Evolutionary conservation across 371 early-diverging fungal species (phyloP), one percentile per base, ranked within the genome.

Genomic region (Apophysomyces sp.): DNA sequence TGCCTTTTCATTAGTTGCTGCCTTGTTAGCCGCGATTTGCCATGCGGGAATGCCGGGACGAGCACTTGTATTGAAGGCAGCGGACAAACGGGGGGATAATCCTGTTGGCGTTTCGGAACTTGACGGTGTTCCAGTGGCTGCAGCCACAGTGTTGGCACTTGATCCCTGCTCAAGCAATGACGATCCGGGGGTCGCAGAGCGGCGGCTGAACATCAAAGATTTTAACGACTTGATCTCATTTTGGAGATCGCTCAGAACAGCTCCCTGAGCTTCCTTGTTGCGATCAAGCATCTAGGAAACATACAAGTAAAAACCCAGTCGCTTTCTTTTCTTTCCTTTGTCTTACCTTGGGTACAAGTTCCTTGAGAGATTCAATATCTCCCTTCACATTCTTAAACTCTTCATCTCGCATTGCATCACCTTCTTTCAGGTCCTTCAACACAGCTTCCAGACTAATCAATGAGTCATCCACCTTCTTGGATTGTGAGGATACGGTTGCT

Each of bases 171-270:
- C 79, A 54, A 57, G 32, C 39, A 64, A 39, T 3, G 69, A 39
- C 24, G 64, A 52, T 21, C 59, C 65, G 7, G 72, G 54, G 30
- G 60, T 39, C 51, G 74, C 63, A 44, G 49, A 9, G 39, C 93
- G 89, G 32, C 94, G 87, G 66, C 88, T 95, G 58, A 93, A 68
- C 53, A 97, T 68, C 58, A 97, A 81, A 60, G 89, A 90, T 69
- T 96, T 94, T 49, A 97, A 83, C 12, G 92, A 92, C 68, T 94
- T 94, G 76, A 98, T 85, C 73, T 98, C 98, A 18, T 84, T 82
- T 76, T 98, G 97, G 18, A 98, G 80, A 39, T 96, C 95, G n/a
- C 78, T 71, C 68, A 94, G 66, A 11, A 91, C 83, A 16, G 84
- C 79, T 15, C 76, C 73, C 66, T 92, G 91, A 27, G 88, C 78